phyloP scores from a whole-genome alignment of 1,284 basidiomycete genomes.

The Vanrija sp. region DNA sequence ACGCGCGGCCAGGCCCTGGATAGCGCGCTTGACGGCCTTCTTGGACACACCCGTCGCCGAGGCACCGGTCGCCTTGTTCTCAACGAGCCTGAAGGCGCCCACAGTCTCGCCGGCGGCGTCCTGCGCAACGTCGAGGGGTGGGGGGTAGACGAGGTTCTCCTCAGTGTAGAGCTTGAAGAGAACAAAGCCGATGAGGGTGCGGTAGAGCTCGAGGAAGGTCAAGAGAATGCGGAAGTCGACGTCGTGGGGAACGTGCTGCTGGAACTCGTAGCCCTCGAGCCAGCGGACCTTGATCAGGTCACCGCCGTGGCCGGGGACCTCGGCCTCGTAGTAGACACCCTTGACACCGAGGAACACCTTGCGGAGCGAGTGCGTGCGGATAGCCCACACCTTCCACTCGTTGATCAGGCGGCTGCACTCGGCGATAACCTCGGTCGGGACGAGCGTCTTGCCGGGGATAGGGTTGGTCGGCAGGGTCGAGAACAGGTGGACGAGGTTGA shows the following conservation, averaged over 20 bases:
- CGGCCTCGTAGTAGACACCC: conserved; percentile 97
- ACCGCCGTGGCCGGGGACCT: conserved; percentile 67
- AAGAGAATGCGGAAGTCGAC: conserved; percentile 97
- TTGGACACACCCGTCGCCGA: conserved; percentile 35
- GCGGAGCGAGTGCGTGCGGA: conserved; percentile 78
- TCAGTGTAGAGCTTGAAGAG: conserved; percentile 99
- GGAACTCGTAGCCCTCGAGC: conserved; percentile 98
- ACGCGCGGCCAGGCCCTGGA: conserved; percentile 50
- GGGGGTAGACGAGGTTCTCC: conserved; percentile 88
- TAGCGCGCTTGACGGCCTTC: conserved; percentile 53
- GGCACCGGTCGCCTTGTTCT: conserved; percentile 50
- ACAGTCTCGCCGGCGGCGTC: conserved; percentile 87
- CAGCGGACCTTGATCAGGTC: conserved; percentile 78
- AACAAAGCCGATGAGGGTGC: conserved; percentile 91
- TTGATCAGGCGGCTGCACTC: conserved; percentile 85
- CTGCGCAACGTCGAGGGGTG: conserved; percentile 76
- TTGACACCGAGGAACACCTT: conserved; percentile 98
- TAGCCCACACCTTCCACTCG: conserved; percentile 87
- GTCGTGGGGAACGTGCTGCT: conserved; percentile 89
- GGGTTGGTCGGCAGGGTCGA: conserved; percentile 79
- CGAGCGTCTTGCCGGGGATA: conserved; percentile 56
- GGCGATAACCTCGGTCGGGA: conserved; percentile 79
- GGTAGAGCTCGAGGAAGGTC: conserved; percentile 97
- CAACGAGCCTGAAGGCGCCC: conserved; percentile 79
- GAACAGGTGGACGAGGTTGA: conserved; percentile 93